These are phyloP conservation scores for Populus simonii DNA, from an alignment of 345 rosid species.

Conservation along the genomic window DNA sequence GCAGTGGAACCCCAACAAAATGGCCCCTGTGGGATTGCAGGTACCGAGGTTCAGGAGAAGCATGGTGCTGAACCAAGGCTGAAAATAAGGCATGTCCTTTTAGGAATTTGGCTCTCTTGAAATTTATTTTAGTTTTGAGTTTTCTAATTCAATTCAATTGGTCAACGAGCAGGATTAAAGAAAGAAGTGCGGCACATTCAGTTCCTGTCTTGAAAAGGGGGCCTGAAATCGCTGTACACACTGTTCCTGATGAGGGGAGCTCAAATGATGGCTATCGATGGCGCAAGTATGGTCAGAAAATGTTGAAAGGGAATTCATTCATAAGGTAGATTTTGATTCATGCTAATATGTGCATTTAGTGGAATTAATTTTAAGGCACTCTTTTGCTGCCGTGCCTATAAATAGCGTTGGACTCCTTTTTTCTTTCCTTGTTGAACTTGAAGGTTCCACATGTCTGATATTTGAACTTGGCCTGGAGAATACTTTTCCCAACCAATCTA, in stretches of 20 bases:
- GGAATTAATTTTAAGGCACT: background rate
- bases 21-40: background rate
- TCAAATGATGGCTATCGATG: constrained; percentile 24
- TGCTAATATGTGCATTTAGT: background rate
- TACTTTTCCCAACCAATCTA: background rate
- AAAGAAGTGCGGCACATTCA: background rate
- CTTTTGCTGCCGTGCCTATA: background rate
- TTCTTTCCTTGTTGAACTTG: too few relatives aligned
- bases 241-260: constrained; percentile 16
- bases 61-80: constrained; percentile 4
- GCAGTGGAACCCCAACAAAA: background rate
- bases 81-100: constrained; percentile 2
- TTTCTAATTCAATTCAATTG: background rate
- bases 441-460: background rate
- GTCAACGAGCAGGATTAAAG: constrained; percentile 10
- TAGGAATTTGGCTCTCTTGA: background rate
- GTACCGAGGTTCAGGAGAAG: constrained; percentile 12
- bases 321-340: constrained; percentile 7
- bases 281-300: constrained; percentile 33
- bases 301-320: constrained; percentile 24
- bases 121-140: background rate
- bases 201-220: constrained; percentile 5
- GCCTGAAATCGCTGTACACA: constrained; percentile 5
- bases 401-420: background rate
- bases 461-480: background rate